These are phyloP conservation scores for Boletus huronensis DNA, from an alignment of 768 basidiomycete species.

Conservation along the genomic window DNA sequence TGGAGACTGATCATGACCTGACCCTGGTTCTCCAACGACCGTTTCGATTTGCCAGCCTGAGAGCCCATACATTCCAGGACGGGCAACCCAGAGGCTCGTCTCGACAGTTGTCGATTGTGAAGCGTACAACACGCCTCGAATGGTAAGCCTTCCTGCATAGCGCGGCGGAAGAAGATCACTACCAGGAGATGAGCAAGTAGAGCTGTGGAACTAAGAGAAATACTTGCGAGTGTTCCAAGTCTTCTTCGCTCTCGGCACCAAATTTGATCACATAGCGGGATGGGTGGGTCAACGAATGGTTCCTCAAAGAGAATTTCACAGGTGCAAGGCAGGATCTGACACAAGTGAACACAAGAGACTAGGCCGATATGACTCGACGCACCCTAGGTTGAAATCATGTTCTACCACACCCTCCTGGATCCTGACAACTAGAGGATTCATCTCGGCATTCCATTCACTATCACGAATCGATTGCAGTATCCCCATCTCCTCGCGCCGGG, in stretches of 20 bases:
- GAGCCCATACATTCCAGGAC: conserved; percentile 62
- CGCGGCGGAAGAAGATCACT: conserved; percentile 48
- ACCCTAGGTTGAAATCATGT: conserved; percentile 76
- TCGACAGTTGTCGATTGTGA: conserved; percentile 40
- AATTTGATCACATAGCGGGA: conserved; percentile 58
- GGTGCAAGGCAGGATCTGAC: conserved; percentile 53
- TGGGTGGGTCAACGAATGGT: conserved; percentile 64
- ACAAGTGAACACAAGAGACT: conserved; percentile 5
- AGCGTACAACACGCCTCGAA: conserved; percentile 57
- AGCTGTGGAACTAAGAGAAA: background rate
- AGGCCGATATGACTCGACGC: conserved; percentile 26
- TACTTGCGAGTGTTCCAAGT: conserved; percentile 22
- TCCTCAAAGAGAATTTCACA: conserved; percentile 58
- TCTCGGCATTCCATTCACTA: conserved; percentile 77
- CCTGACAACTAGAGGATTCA: conserved; percentile 62
- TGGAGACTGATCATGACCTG: conserved; percentile 5
- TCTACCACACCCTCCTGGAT: conserved; percentile 43
- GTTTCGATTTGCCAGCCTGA: conserved; percentile 69
- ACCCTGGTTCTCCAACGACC: conserved; percentile 46
- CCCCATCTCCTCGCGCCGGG: conserved; percentile 64
- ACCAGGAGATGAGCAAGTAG: conserved; percentile 9
- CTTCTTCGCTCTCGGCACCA: conserved; percentile 21
- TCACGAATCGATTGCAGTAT: conserved; percentile 63
- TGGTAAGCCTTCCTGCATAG: conserved; percentile 66
- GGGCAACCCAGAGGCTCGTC: conserved; percentile 55